Conservation (phyloP, 2,329 filamentous ascomycete species). For the Piedraia hortae region DNA sequence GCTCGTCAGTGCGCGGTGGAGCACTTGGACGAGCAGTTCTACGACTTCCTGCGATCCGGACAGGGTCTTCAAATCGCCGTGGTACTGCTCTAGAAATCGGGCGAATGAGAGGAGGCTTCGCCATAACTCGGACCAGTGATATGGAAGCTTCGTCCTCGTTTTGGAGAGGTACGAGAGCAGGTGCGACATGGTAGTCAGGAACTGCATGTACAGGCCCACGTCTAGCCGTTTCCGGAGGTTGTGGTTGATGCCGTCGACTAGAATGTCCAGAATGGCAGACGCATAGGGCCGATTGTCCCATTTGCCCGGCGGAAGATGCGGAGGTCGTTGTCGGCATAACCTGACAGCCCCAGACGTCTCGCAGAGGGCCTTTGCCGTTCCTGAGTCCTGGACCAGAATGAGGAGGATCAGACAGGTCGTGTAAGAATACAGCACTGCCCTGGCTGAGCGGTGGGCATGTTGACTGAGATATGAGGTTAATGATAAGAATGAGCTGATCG, state of each 20-base stretch:
- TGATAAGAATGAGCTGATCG: constrained; percentile 58
- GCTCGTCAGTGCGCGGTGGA: constrained; percentile 57
- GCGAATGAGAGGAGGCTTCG: constrained; percentile 65
- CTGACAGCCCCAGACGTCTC: constrained; percentile 49
- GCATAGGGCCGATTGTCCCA: constrained; percentile 45
- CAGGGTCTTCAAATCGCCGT: constrained; percentile 42
- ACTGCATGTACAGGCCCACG: constrained; percentile 40
- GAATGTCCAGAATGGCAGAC: constrained; percentile 53
- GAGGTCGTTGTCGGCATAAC: constrained; percentile 68
- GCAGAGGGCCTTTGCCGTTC: constrained; percentile 59
- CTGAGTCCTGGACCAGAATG: constrained; percentile 61
- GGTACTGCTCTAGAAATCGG: constrained; percentile 72
- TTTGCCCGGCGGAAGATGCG: constrained; percentile 45
- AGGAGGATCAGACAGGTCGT: constrained; percentile 65
- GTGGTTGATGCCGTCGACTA: constrained; percentile 80
- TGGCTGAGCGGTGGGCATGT: constrained; percentile 60
- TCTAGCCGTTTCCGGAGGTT: constrained; percentile 71
- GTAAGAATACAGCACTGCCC: constrained; percentile 59
- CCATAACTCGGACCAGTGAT: constrained; percentile 94
- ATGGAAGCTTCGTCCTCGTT: constrained; percentile 50
- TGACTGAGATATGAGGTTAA: constrained; percentile 80
- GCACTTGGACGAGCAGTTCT: constrained; percentile 50
- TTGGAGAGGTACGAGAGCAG: constrained; percentile 62
- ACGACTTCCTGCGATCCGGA: constrained; percentile 46
- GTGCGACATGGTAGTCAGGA: constrained; percentile 55